These are phyloP conservation scores for Pharus latifolius DNA, from an alignment of 176 grass and related monocot genomes.

Conservation along the genomic window DNA sequence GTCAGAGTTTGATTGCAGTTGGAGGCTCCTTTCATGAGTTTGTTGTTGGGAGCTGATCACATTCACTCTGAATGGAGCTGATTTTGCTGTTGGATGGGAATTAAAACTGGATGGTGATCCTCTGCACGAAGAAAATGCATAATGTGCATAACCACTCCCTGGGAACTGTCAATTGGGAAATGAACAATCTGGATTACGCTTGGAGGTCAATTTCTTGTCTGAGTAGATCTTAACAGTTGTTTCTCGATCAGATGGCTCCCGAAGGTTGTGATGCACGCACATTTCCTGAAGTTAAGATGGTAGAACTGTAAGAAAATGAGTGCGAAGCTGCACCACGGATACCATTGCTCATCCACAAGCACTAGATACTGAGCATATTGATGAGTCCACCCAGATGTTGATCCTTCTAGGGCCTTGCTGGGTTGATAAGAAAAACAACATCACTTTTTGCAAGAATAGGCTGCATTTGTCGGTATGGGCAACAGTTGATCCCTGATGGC, in stretches of 20 bases:
- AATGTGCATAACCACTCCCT: too few species aligned
- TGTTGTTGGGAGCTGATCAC: neutral
- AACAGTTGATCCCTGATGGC: too few species aligned
- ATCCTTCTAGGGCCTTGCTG: neutral
- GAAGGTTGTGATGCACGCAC: too few species aligned
- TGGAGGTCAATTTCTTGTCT: too few species aligned
- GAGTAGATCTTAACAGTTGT: neutral
- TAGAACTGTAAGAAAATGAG: neutral
- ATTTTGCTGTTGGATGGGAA: neutral
- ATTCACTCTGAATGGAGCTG: neutral
- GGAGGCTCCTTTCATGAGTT: slow-evolving; percentile 17
- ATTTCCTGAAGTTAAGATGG: neutral
- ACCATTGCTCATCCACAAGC: neutral
- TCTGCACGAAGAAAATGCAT: too few species aligned
- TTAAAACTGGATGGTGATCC: too few species aligned
- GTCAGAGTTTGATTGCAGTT: slow-evolving; percentile 35
- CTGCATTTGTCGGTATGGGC: neutral
- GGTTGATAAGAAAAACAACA: neutral
- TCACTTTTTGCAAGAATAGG: neutral
- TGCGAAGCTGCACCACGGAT: neutral
- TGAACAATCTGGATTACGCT: too few species aligned
- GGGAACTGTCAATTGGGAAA: too few species aligned
- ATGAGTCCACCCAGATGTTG: neutral
- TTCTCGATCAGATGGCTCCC: neutral
- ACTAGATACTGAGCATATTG: neutral